phyloP scores from a whole-genome alignment of 2,329 filamentous ascomycete genomes.

The Exutisphaerella laricina region DNA sequence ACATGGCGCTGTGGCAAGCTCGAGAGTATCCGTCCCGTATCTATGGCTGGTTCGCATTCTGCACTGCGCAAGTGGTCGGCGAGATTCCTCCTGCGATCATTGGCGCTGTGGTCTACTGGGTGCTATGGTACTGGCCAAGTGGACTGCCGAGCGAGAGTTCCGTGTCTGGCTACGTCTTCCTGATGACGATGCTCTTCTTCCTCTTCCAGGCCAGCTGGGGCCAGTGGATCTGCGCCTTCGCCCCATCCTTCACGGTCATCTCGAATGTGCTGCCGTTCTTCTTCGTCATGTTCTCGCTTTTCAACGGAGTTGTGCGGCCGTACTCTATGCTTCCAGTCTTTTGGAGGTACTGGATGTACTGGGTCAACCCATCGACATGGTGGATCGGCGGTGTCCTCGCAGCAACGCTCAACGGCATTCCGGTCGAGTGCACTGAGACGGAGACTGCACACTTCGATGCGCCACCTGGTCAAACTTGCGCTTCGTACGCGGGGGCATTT shows the following conservation, averaged over 20 bases:
- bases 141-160: conserved; percentile 62
- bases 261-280: conserved; percentile 72
- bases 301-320: conserved; percentile 71
- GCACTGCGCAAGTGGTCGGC: conserved; percentile 64
- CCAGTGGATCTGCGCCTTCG: conserved; percentile 80
- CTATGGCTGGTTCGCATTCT: conserved; percentile 73
- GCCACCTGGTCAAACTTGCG: conserved; percentile 60
- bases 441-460: conserved; percentile 63
- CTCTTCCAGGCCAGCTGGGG: conserved; percentile 71
- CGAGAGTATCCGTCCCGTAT: conserved; percentile 69
- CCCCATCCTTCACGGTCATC: conserved; percentile 72
- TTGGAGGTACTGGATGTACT: conserved; percentile 70
- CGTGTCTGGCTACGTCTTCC: conserved; percentile 67
- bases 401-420: conserved; percentile 52
- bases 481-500: conserved; percentile 58
- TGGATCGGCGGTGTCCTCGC: conserved; percentile 67
- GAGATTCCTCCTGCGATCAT: conserved; percentile 68
- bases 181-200: conserved; percentile 74
- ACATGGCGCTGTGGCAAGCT: conserved; percentile 66
- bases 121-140: conserved; percentile 70
- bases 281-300: conserved; percentile 69
- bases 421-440: conserved; percentile 39
- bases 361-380: conserved; percentile 63
- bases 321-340: conserved; percentile 61
- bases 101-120: conserved; percentile 61